Evolutionary conservation across 176 grass and related monocot species (phyloP).

Genomic region (Tillandsia leiboldiana): DNA sequence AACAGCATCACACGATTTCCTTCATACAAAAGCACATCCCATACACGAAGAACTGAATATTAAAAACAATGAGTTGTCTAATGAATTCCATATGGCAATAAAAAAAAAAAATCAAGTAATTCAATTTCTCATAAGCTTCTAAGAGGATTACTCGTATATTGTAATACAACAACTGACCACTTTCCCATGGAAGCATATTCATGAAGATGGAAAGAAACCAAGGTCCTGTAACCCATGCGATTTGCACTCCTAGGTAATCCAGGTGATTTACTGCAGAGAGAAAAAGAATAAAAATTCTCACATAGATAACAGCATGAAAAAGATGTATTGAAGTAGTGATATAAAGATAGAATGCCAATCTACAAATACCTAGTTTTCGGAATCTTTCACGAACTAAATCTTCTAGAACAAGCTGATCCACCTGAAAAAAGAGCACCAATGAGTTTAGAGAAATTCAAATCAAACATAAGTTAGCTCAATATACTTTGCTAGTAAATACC

Average conservation of each 20-base stretch:
- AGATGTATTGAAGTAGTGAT: constrained; percentile 13
- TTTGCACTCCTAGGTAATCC: constrained; percentile 90
- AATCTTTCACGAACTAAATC: constrained; percentile 88
- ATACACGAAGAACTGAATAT: constrained; percentile 90
- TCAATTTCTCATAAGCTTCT: too few species aligned
- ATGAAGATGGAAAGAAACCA: constrained; percentile 99
- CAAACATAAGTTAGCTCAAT: not conserved
- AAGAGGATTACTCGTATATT: too few species aligned
- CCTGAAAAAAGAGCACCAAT: constrained; percentile 25
- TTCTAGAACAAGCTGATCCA: constrained; percentile 96
- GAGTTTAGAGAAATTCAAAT: not conserved
- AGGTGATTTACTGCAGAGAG: constrained; percentile 79
- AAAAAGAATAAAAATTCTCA: constrained; percentile 15
- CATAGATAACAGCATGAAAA: constrained; percentile 3
- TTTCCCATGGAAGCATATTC: constrained; percentile 99
- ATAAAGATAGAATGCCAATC: not conserved
- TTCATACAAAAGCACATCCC: constrained; percentile 96
- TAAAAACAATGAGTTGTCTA: constrained; percentile 12
- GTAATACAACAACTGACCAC: constrained; percentile 57
- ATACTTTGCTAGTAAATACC: constrained; percentile 24
- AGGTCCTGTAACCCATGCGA: constrained; percentile 95
- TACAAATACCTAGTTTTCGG: constrained; percentile 65
- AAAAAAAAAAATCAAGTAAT: too few species aligned
- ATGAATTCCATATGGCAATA: too few species aligned
- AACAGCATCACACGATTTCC: constrained; percentile 94